Evolutionary conservation across 139 green algal species (phyloP).

Genomic region (Chlamydomonas applanata): DNA sequence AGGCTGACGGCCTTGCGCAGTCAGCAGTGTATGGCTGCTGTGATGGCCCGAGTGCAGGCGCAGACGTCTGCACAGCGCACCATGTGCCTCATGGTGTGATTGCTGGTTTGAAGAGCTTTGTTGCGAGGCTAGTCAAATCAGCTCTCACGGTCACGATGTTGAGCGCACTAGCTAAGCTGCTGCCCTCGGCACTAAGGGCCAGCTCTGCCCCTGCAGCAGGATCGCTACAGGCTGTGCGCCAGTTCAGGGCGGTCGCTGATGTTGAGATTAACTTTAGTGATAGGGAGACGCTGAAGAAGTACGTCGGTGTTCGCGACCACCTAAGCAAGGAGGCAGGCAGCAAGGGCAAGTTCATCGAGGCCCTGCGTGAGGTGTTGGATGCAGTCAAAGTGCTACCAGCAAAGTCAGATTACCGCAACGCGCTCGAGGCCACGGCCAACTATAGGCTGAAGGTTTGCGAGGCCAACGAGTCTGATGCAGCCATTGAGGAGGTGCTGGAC

Average conservation of each 20-base stretch:
- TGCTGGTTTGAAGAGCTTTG: too few species aligned
- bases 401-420: constrained; percentile 43
- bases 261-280: constrained; percentile 47
- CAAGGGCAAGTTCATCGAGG: constrained; percentile 29
- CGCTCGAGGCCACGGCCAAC: constrained; percentile 39
- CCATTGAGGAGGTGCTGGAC: constrained; percentile 59
- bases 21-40: too few species aligned
- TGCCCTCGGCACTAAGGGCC: background rate
- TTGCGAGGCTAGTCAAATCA: too few species aligned
- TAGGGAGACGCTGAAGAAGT: constrained; percentile 45
- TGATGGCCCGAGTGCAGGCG: too few species aligned
- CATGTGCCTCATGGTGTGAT: too few species aligned
- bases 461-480: constrained; percentile 46
- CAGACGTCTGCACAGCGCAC: too few species aligned
- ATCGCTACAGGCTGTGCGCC: background rate
- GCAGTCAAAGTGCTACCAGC: constrained; percentile 36
- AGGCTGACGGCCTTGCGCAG: too few species aligned
- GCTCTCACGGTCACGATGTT: too few species aligned
- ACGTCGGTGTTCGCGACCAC: constrained; percentile 47
- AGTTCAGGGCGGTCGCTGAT: constrained; percentile 43
- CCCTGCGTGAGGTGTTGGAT: constrained; percentile 26
- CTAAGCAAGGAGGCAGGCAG: constrained; percentile 37
- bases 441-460: constrained; percentile 52
- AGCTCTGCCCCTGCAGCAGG: constrained; percentile 1
- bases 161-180: background rate